Evolutionary conservation across 192 early-diverging fungal genomes (phyloP).

Genomic region (Coemansia nantahalensis): DNA sequence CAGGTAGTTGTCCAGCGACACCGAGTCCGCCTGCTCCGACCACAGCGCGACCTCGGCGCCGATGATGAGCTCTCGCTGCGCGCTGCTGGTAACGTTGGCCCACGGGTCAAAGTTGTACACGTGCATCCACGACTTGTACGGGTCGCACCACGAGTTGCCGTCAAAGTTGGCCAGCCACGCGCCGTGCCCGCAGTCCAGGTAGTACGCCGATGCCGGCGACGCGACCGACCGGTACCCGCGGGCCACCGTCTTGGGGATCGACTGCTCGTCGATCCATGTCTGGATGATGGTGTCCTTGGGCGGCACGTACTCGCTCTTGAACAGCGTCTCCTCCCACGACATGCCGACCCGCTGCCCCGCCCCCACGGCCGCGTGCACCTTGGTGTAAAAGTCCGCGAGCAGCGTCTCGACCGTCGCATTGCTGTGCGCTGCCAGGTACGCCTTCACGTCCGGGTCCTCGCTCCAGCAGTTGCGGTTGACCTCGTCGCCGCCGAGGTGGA

Average conservation of each 20-base stretch:
- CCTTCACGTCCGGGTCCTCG: conserved; percentile 51
- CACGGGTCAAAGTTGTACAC: conserved; percentile 66
- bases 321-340: conserved; percentile 79
- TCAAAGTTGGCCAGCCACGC: conserved; percentile 66
- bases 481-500: conserved; percentile 81
- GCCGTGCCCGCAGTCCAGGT: conserved; percentile 78
- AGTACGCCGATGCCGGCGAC: conserved; percentile 60
- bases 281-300: conserved; percentile 67
- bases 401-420: conserved; percentile 34
- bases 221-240: conserved; percentile 68
- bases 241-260: conserved; percentile 56
- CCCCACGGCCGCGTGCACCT: conserved; percentile 53
- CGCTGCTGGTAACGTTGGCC: conserved; percentile 52
- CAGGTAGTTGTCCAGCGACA: conserved; percentile 58
- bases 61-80: conserved; percentile 59
- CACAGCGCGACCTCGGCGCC: conserved; percentile 71
- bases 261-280: conserved; percentile 66
- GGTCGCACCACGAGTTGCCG: conserved; percentile 72
- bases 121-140: conserved; percentile 73
- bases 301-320: conserved; percentile 54
- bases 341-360: conserved; percentile 59
- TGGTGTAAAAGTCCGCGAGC: conserved; percentile 54
- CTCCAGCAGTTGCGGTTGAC: conserved; percentile 70
- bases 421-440: conserved; percentile 33
- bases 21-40: conserved; percentile 64